A percentile compares a stretch with the other conserved stretches of the same genome.
phyloP scores from a whole-genome alignment of 176 grass and related monocot species.

The Puccinellia tenuiflora region DNA sequence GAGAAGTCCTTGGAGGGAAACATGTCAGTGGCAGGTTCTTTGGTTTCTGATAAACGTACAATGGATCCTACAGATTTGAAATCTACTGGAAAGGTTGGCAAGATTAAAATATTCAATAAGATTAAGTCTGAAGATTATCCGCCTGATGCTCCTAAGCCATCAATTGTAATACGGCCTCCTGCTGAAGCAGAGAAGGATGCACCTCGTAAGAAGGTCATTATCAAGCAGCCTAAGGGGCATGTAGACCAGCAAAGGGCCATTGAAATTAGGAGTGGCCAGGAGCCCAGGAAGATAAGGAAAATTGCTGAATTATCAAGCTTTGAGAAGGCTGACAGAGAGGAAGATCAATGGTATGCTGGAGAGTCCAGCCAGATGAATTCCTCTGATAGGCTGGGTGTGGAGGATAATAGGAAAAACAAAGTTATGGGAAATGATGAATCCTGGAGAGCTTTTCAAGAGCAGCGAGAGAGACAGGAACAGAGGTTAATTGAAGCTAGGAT shows the following conservation, averaged over 20 bases:
- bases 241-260: slow-evolving; percentile 27
- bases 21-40: slow-evolving; percentile 42
- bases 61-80: slow-evolving; percentile 42
- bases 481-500: slow-evolving; percentile 60
- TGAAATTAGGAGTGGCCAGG: slow-evolving; percentile 40
- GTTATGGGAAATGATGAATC: slow-evolving; percentile 28
- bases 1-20: slow-evolving; percentile 77
- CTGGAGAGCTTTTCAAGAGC: slow-evolving; percentile 58
- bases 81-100: slow-evolving; percentile 68
- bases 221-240: slow-evolving; percentile 80
- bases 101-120: slow-evolving; percentile 89
- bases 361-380: slow-evolving; percentile 49
- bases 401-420: slow-evolving; percentile 49
- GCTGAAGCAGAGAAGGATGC: slow-evolving; percentile 55
- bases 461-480: slow-evolving; percentile 43
- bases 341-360: slow-evolving; percentile 46
- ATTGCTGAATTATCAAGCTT: slow-evolving; percentile 70
- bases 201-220: slow-evolving; percentile 77
- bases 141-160: slow-evolving; percentile 62
- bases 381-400: slow-evolving; percentile 34
- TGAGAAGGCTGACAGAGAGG: slow-evolving; percentile 48
- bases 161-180: slow-evolving; percentile 74
- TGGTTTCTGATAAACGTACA: slow-evolving; percentile 55
- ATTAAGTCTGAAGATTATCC: slow-evolving; percentile 53
- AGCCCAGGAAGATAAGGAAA: slow-evolving; percentile 69